Conservation (phyloP, 495 filamentous ascomycete genomes). For the Darksidea phi region DNA sequence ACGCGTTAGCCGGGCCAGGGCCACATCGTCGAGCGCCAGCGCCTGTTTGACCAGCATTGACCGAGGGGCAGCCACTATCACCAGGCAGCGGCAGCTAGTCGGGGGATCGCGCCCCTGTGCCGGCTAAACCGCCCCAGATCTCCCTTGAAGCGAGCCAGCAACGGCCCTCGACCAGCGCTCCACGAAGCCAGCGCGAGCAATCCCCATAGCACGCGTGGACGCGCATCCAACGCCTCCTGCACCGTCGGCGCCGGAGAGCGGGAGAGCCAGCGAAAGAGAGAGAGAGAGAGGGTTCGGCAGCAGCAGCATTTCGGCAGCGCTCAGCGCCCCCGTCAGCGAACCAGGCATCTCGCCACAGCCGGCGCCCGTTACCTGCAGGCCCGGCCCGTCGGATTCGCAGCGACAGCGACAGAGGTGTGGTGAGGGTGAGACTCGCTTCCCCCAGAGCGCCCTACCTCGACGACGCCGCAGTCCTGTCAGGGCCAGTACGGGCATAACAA, state of each 20-base stretch:
- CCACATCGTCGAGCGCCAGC: constrained; percentile 7
- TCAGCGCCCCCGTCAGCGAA: constrained; percentile 18
- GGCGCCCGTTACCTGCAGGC: constrained; percentile 31
- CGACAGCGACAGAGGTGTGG: constrained; percentile 2
- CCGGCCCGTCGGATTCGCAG: constrained; percentile 27
- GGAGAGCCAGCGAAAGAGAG: too few relatives aligned
- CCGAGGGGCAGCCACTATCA: constrained; percentile 32
- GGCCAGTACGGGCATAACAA: constrained; percentile 24
- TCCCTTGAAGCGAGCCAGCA: constrained; percentile 38
- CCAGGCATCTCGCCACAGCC: constrained; percentile 18
- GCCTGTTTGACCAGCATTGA: constrained; percentile 33
- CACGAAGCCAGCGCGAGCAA: neutral
- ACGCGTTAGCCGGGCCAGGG: constrained; percentile 23
- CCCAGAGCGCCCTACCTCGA: neutral
- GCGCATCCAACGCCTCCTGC: neutral
- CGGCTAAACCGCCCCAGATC: constrained; percentile 37
- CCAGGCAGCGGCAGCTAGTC: constrained; percentile 37
- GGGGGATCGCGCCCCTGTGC: constrained; percentile 36
- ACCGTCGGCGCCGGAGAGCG: neutral
- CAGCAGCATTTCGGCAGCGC: constrained; percentile 8
- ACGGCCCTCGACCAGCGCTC: constrained; percentile 28
- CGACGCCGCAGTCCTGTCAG: constrained; percentile 10
- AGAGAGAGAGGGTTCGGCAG: too few relatives aligned
- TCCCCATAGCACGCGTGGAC: neutral
- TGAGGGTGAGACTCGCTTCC: constrained; percentile 17